These are phyloP conservation scores for Boehmeria nivea DNA, from an alignment of 306 rosid genomes.

Conservation along the genomic window DNA sequence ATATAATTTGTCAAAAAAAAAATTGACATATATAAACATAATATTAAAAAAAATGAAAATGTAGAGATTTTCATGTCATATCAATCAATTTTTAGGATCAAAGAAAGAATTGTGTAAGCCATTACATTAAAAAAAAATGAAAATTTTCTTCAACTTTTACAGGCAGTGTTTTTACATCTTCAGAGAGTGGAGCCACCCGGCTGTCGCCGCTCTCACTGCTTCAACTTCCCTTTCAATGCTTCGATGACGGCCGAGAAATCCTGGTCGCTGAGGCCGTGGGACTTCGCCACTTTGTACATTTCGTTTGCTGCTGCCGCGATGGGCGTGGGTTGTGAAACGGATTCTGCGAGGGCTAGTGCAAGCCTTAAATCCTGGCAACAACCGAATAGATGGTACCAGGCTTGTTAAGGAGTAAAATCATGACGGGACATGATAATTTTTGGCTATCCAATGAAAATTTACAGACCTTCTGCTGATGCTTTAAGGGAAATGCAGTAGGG, in stretches of 20 bases:
- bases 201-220: too few relatives aligned
- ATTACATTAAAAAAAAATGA: too few relatives aligned
- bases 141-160: too few relatives aligned
- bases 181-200: too few relatives aligned
- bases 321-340: conserved; percentile 83
- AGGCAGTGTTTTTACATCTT: too few relatives aligned
- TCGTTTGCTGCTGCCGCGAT: conserved; percentile 95
- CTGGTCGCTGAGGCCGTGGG: conserved; percentile 71
- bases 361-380: conserved; percentile 88
- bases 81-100: too few relatives aligned
- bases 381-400: neutral
- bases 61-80: too few relatives aligned
- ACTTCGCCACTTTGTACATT: conserved; percentile 85
- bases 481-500: conserved; percentile 87
- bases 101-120: too few relatives aligned
- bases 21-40: too few relatives aligned
- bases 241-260: conserved; percentile 97
- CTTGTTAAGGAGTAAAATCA: neutral
- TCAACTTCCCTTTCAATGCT: conserved; percentile 67
- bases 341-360: conserved; percentile 83
- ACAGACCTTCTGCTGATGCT: conserved; percentile 95
- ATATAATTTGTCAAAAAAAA: too few relatives aligned
- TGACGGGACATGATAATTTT: neutral
- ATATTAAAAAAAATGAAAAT: too few relatives aligned
- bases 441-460: conserved; percentile 5